A percentile compares a stretch with the other conserved stretches of the same genome.
Evolutionary conservation across 2,329 filamentous ascomycete species (phyloP).

Genomic region (Aureobasidium lini): DNA sequence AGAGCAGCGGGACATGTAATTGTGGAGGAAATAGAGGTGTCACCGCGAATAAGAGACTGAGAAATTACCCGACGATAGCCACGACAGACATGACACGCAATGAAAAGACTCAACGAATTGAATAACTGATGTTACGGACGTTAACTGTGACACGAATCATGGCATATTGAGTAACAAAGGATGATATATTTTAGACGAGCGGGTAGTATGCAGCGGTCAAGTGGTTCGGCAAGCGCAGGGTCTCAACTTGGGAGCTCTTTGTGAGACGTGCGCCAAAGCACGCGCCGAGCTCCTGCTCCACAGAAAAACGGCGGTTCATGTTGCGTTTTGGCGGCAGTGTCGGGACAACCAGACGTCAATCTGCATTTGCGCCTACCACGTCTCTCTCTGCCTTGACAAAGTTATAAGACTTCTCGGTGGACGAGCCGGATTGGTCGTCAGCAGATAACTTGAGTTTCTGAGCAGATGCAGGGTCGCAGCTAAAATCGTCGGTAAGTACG

Average conservation of each 20-base stretch:
- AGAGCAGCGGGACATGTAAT: neutral
- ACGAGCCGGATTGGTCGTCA: neutral
- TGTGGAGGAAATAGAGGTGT: conserved; percentile 1
- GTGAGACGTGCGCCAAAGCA: neutral
- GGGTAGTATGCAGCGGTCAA: neutral
- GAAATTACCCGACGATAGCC: neutral
- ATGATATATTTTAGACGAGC: conserved; percentile 5
- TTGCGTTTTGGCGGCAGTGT: conserved; percentile 1
- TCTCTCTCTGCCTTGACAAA: neutral
- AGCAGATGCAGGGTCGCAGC: neutral
- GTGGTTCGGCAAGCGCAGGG: neutral
- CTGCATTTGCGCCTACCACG: neutral
- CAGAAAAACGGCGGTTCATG: conserved; percentile 6
- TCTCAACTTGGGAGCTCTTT: neutral
- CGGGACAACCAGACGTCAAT: conserved; percentile 8
- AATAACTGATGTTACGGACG: neutral
- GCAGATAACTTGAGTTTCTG: neutral
- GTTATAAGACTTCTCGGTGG: neutral
- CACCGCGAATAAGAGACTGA: neutral
- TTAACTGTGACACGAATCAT: neutral
- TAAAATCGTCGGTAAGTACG: neutral
- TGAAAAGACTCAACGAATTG: neutral
- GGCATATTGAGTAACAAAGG: neutral
- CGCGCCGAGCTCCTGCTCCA: neutral
- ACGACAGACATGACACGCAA: conserved; percentile 5